These are phyloP conservation scores for Collybia mongolica DNA, from an alignment of 768 basidiomycete species.

Conservation along the genomic window DNA sequence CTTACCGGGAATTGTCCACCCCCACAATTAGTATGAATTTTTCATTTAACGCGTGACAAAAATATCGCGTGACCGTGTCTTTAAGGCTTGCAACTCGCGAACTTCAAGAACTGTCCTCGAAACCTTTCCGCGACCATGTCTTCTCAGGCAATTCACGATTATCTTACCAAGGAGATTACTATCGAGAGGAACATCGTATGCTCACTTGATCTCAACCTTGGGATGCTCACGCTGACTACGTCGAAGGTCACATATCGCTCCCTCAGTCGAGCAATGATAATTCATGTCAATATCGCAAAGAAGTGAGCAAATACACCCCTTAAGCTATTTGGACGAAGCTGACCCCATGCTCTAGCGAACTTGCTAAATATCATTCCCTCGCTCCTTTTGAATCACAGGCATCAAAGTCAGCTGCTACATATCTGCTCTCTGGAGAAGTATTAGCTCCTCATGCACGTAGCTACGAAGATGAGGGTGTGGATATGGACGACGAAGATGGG, in stretches of 20 bases:
- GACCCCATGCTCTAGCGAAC: slow-evolving; percentile 43
- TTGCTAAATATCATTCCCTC: slow-evolving; percentile 55
- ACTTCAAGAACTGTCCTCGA: no score
- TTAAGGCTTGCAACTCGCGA: not conserved
- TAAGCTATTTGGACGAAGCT: not conserved
- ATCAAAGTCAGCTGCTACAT: slow-evolving; percentile 55
- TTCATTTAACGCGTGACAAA: slow-evolving; percentile 12
- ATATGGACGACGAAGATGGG: slow-evolving; percentile 30
- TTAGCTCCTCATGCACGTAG: slow-evolving; percentile 11
- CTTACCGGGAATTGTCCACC: no score
- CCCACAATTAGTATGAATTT: slow-evolving; percentile 4
- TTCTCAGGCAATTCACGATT: slow-evolving; percentile 41
- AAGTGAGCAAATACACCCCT: slow-evolving; percentile 44
- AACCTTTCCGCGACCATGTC: slow-evolving; percentile 29
- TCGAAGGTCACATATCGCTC: slow-evolving; percentile 78
- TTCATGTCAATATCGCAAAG: slow-evolving; percentile 80
- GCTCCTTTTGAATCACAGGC: slow-evolving; percentile 38
- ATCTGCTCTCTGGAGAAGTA: slow-evolving; percentile 62
- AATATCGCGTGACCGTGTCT: slow-evolving; percentile 7
- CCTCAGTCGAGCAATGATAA: slow-evolving; percentile 64
- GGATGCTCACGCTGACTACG: not conserved
- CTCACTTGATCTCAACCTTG: slow-evolving; percentile 1
- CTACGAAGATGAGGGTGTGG: slow-evolving; percentile 36
- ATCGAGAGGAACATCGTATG: slow-evolving; percentile 50
- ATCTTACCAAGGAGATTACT: slow-evolving; percentile 48